Conservation (phyloP, 1,284 basidiomycete genomes). For the Coniferiporia sulphurascens region DNA sequence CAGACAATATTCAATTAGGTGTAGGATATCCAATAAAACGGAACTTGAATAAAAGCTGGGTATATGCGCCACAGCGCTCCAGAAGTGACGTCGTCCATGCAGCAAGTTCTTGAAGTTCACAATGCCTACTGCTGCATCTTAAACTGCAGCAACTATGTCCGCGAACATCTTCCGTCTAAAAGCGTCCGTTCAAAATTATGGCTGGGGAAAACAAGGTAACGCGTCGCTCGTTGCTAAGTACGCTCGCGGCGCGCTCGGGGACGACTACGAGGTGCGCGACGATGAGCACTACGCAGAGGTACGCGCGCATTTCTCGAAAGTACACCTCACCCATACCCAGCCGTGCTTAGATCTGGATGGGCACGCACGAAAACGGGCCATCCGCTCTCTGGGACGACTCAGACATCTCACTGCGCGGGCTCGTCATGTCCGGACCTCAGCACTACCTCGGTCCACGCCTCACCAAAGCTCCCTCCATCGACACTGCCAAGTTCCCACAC, state of each 20-base stretch:
- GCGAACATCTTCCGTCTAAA: constrained; percentile 19
- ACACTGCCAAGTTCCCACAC: constrained; percentile 34
- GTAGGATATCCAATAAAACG: too few species aligned
- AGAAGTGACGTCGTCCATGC: background rate
- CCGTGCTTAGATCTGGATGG: constrained; percentile 56
- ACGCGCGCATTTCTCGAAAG: background rate
- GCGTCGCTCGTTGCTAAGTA: constrained; percentile 21
- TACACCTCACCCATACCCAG: background rate
- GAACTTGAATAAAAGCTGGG: too few species aligned
- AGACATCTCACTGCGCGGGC: constrained; percentile 31
- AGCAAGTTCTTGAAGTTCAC: background rate
- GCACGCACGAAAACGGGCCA: constrained; percentile 56
- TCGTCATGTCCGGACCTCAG: constrained; percentile 36
- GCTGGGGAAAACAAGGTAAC: constrained; percentile 21
- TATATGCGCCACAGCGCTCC: too few species aligned
- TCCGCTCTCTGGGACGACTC: constrained; percentile 33
- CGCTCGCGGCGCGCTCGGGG: constrained; percentile 16
- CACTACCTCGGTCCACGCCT: constrained; percentile 31
- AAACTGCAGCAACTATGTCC: background rate
- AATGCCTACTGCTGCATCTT: background rate
- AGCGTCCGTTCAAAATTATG: constrained; percentile 19
- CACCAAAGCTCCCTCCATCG: constrained; percentile 2
- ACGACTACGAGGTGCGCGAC: constrained; percentile 17
- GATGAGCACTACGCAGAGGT: constrained; percentile 21
- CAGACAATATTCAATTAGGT: too few species aligned